A percentile compares a stretch with the other conserved stretches of the same genome.
Evolutionary conservation across 2,329 filamentous ascomycete genomes (phyloP).

Genomic region (Blumeria hordei): DNA sequence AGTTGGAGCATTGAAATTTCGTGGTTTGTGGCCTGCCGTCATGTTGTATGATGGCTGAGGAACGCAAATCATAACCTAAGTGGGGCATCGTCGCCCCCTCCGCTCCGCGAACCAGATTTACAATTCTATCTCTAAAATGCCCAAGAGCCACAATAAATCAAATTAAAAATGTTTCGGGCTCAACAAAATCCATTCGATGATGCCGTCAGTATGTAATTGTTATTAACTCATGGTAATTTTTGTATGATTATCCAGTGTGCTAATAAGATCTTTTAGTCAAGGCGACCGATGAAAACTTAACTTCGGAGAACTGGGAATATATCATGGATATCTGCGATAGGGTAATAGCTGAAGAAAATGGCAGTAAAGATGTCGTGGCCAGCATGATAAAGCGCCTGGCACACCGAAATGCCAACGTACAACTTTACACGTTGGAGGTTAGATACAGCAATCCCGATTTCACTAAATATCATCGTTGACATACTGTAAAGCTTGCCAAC

Average conservation of each 20-base stretch:
- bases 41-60: no score
- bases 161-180: constrained; percentile 27
- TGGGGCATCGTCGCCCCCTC: no score
- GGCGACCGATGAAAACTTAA: constrained; percentile 95
- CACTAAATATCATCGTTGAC: constrained; percentile 4
- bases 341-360: constrained; percentile 18
- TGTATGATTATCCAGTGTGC: constrained; percentile 4
- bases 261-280: constrained; percentile 26
- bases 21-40: no score
- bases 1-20: no score
- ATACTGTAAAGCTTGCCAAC: constrained; percentile 32
- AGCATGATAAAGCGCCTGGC: constrained; percentile 51
- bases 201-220: constrained; percentile 33
- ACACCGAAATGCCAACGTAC: constrained; percentile 56
- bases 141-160: not conserved
- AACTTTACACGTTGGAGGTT: constrained; percentile 48
- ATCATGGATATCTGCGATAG: constrained; percentile 21
- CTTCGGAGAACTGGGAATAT: constrained; percentile 41
- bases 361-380: constrained; percentile 41
- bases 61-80: no score
- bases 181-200: constrained; percentile 48
- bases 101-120: not conserved
- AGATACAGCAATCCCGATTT: constrained; percentile 3
- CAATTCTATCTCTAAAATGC: not conserved
- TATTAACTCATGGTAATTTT: no score